Evolutionary conservation across 768 basidiomycete genomes (phyloP), one percentile per base, ranked within the genome.

Genomic region (Lenzites betulinus): DNA sequence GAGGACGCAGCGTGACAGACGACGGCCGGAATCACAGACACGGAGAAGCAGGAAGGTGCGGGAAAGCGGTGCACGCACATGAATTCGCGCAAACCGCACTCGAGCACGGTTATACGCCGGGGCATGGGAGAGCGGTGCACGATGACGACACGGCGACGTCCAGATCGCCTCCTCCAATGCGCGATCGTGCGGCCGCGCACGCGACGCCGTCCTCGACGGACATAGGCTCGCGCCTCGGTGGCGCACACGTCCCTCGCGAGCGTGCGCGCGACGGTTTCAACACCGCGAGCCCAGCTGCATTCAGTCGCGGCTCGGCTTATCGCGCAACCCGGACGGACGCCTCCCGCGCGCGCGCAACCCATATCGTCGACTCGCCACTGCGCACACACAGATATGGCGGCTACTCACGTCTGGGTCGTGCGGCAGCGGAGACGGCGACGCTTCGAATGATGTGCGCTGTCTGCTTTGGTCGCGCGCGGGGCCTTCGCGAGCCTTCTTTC

Each of bases 401-500:
- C n/a, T n/a, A n/a, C n/a, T n/a, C n/a, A n/a, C n/a, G n/a, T 26
- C 36, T 22, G 5, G 7, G 35, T 15, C 20, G 30, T 11, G 26
- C 54, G 47, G 55, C 39, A 50, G 55, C 48, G 48, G 55, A 41
- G 55, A 50, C 26, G 38, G 55, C 51, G 12, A 36, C 35, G 61
- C 39, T 49, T 54, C 48, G 41, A 35, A 60, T 60, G 55, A 58
- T 58, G 61, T 50, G 61, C 61, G 55, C 51, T 20, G 51, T 22
- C 61, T 46, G 35, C n/a, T 42, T 62, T 62, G 33, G 56, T 57
- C 51, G 20, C 35, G 12, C 22, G 13, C 26, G 8, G 2, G 25
- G 51, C 13, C 55, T 56, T 56, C 54, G 54, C 54, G 46, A 56
- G 35, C 16, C 49, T 50, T 50, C 49, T 30, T 44, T 33, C 28